Conservation (phyloP, 176 grass and related monocot species). For the Tillandsia fasciculata region DNA sequence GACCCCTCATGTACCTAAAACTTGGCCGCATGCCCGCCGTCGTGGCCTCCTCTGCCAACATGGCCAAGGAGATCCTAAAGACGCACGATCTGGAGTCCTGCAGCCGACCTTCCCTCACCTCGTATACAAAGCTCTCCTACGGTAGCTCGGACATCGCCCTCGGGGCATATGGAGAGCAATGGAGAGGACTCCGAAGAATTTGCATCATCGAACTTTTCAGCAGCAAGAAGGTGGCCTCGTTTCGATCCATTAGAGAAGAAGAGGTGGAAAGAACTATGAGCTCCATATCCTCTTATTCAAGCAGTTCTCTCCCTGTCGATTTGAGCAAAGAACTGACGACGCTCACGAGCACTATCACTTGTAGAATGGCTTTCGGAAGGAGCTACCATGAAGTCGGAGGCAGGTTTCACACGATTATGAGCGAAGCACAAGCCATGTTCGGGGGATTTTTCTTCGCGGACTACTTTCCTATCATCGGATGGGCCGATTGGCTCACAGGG, state of each 20-base stretch:
- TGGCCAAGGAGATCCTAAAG: background rate
- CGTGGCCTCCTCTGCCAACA: background rate
- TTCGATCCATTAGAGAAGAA: slow-evolving; percentile 1
- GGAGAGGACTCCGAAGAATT: slow-evolving; percentile 16
- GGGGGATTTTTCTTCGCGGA: slow-evolving; percentile 10
- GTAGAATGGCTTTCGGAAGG: background rate
- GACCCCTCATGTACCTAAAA: background rate
- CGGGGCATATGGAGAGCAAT: background rate
- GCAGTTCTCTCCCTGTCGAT: background rate
- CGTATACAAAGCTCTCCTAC: slow-evolving; percentile 11
- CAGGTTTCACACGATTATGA: slow-evolving; percentile 5
- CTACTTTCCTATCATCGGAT: slow-evolving; percentile 20
- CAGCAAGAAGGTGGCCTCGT: slow-evolving; percentile 7
- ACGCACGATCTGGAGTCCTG: slow-evolving; percentile 4
- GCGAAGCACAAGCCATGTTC: background rate
- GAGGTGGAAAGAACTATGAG: slow-evolving; percentile 9
- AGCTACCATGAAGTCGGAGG: background rate
- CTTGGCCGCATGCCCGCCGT: background rate
- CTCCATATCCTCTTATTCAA: background rate
- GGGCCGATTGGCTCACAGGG: slow-evolving; percentile 16
- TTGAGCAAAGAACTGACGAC: slow-evolving; percentile 1
- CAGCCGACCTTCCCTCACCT: background rate
- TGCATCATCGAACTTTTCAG: slow-evolving; percentile 4
- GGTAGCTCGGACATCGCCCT: background rate
- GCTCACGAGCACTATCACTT: slow-evolving; percentile 8